These are phyloP conservation scores for Middelhovenomyces tepae DNA, from an alignment of 805 yeast genomes.

Conservation along the genomic window DNA sequence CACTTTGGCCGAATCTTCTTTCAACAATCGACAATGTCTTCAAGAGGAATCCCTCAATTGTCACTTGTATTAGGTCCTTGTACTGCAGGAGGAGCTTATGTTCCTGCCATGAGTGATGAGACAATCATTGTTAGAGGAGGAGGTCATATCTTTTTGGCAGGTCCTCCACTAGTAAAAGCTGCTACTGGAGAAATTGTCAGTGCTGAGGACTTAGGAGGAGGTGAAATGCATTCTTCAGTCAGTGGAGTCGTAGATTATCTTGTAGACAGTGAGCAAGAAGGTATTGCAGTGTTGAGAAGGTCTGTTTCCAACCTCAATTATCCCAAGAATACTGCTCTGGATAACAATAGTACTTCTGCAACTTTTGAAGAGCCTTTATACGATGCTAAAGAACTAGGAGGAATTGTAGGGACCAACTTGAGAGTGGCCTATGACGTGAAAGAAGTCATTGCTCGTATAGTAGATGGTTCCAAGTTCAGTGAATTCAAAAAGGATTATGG, in stretches of 20 bases:
- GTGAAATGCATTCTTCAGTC: constrained; percentile 25
- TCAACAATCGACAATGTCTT: constrained; percentile 26
- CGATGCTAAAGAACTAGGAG: constrained; percentile 23
- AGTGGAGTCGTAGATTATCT: constrained; percentile 26
- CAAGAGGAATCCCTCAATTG: constrained; percentile 24
- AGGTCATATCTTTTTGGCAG: constrained; percentile 27
- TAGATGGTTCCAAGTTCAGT: constrained; percentile 24
- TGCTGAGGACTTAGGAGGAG: constrained; percentile 27
- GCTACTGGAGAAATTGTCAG: constrained; percentile 28
- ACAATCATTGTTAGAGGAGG: constrained; percentile 25
- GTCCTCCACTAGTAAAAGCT: constrained; percentile 28
- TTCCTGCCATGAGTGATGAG: constrained; percentile 29
- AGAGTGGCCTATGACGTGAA: constrained; percentile 23
- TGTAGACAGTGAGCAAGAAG: constrained; percentile 24
- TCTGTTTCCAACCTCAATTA: constrained; percentile 19
- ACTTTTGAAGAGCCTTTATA: constrained; percentile 21
- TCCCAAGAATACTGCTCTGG: constrained; percentile 8
- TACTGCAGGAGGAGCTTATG: constrained; percentile 30
- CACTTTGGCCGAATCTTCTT: constrained; percentile 27
- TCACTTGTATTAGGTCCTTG: constrained; percentile 27
- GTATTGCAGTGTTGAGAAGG: constrained; percentile 22
- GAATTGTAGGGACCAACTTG: constrained; percentile 25
- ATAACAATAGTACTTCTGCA: constrained; percentile 3
- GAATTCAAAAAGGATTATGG: constrained; percentile 26
- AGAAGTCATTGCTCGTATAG: constrained; percentile 27